Evolutionary conservation across 306 rosid genomes (phyloP).

Genomic region (Dalbergia oliveri): DNA sequence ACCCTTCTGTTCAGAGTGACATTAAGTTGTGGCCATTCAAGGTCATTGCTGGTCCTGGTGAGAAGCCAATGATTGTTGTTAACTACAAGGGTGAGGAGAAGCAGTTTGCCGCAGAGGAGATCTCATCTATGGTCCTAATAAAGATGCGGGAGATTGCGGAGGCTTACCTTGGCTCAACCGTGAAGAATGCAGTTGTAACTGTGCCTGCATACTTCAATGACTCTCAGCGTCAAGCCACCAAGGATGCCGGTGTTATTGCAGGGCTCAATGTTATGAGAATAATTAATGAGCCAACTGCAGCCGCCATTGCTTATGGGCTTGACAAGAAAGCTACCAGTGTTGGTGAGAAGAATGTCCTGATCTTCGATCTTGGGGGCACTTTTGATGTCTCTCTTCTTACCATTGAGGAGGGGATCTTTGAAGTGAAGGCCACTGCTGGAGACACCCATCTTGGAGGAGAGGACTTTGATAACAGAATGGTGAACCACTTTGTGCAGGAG

Average conservation of each 20-base stretch:
- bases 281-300: slow-evolving; percentile 80
- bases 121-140: slow-evolving; percentile 71
- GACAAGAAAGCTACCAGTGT: slow-evolving; percentile 70
- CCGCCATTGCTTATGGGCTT: slow-evolving; percentile 76
- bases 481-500: slow-evolving; percentile 83
- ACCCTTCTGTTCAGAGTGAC: slow-evolving; percentile 76
- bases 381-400: slow-evolving; percentile 81
- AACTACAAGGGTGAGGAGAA: slow-evolving; percentile 70
- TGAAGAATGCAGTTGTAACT: slow-evolving; percentile 84
- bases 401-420: slow-evolving; percentile 79
- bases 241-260: slow-evolving; percentile 77
- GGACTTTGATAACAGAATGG: slow-evolving; percentile 80
- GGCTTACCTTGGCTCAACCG: slow-evolving; percentile 69
- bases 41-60: slow-evolving; percentile 61
- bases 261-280: slow-evolving; percentile 75
- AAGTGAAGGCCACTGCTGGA: slow-evolving; percentile 81
- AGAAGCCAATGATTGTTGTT: slow-evolving; percentile 74
- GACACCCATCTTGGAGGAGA: slow-evolving; percentile 93
- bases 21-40: slow-evolving; percentile 84
- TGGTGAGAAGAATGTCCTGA: slow-evolving; percentile 72
- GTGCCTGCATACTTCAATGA: slow-evolving; percentile 87
- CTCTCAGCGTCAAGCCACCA: slow-evolving; percentile 80
- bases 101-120: slow-evolving; percentile 70
- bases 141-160: slow-evolving; percentile 94
- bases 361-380: slow-evolving; percentile 72